phyloP scores from a whole-genome alignment of 352 stramenopile genomes.

The Phytophthora aleatoria region DNA sequence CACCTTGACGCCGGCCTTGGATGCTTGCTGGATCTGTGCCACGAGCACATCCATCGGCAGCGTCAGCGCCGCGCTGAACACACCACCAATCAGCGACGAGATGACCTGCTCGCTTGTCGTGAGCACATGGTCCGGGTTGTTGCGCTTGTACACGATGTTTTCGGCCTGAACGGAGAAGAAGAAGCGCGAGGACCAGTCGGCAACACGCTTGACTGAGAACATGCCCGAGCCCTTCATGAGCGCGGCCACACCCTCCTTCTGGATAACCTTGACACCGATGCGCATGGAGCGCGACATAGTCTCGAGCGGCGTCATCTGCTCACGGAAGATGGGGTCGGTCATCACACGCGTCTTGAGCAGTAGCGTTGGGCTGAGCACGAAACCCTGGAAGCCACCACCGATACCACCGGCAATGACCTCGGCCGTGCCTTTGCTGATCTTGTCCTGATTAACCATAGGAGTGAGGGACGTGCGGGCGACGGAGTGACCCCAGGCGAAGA shows the following conservation, averaged over 20 bases:
- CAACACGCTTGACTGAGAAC: conserved; percentile 93
- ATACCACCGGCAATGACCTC: conserved; percentile 90
- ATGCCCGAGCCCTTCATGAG: conserved; percentile 93
- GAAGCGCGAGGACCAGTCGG: conserved; percentile 93
- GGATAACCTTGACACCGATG: conserved; percentile 91
- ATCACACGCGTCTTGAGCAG: conserved; percentile 96
- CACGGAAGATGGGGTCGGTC: conserved; percentile 92
- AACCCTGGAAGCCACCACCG: conserved; percentile 92
- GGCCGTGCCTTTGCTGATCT: conserved; percentile 58
- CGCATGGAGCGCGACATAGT: conserved; percentile 82
- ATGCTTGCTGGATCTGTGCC: conserved; percentile 92
- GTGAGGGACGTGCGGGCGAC: conserved; percentile 61
- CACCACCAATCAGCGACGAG: conserved; percentile 86
- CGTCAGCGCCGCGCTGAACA: conserved; percentile 77
- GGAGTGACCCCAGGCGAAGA: conserved; percentile 91
- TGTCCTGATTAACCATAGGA: conserved; percentile 60
- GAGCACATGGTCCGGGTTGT: conserved; percentile 63
- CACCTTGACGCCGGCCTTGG: conserved; percentile 86
- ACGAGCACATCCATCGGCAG: conserved; percentile 94
- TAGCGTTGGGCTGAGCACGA: conserved; percentile 91
- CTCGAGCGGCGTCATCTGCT: conserved; percentile 87
- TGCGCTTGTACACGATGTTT: conserved; percentile 75
- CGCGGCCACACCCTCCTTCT: conserved; percentile 80
- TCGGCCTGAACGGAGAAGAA: conserved; percentile 91
- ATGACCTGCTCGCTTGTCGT: conserved; percentile 77